Evolutionary conservation across 2,329 filamentous ascomycete species (phyloP).

Genomic region (Metarhizium guizhouense): DNA sequence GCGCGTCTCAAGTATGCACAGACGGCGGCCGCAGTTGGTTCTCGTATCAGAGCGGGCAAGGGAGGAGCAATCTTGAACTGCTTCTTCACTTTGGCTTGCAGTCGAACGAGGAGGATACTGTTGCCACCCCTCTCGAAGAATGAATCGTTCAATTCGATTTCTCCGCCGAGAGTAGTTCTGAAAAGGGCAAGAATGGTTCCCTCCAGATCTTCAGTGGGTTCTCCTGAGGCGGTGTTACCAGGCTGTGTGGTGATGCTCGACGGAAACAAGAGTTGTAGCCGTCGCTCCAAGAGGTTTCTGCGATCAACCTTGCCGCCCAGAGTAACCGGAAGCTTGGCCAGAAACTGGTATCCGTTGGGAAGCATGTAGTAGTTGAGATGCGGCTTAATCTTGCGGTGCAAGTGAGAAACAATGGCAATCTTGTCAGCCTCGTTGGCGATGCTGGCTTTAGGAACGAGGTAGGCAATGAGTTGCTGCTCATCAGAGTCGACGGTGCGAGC

Average conservation of each 20-base stretch:
- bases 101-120: constrained; percentile 16
- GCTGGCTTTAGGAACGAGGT: constrained; percentile 12
- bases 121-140: constrained; percentile 18
- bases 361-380: constrained; percentile 19
- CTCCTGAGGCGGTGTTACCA: background rate
- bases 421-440: constrained; percentile 7
- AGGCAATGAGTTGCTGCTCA: constrained; percentile 15
- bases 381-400: constrained; percentile 12
- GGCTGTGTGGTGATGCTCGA: constrained; percentile 2
- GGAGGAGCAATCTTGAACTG: constrained; percentile 16
- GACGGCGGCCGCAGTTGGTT: constrained; percentile 15
- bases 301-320: constrained; percentile 17
- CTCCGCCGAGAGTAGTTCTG: constrained; percentile 10
- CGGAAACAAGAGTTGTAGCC: constrained; percentile 12
- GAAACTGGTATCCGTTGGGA: constrained; percentile 14
- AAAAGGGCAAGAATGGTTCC: constrained; percentile 12
- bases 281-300: constrained; percentile 9
- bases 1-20: constrained; percentile 11
- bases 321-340: constrained; percentile 12
- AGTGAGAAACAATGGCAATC: constrained; percentile 8
- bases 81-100: constrained; percentile 16
- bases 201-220: constrained; percentile 8
- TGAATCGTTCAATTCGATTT: constrained; percentile 11
- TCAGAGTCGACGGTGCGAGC: constrained; percentile 12
- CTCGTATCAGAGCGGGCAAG: constrained; percentile 14